Evolutionary conservation across 805 yeast species (phyloP), one percentile per base, ranked within the genome.

Genomic region (Metschnikowia peoriensis): DNA sequence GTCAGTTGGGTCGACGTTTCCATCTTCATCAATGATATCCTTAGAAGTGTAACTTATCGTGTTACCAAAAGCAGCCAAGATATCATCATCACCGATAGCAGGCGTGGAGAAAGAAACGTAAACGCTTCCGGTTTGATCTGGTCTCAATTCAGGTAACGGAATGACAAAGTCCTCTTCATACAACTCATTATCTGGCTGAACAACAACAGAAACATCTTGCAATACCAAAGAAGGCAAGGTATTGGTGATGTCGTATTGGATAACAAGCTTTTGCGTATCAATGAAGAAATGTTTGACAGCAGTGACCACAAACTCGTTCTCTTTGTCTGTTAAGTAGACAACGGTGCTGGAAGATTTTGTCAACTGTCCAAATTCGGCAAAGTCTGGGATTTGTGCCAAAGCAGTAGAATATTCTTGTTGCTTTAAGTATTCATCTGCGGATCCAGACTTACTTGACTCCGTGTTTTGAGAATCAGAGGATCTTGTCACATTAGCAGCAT

Each of bases 261-360:
- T 71, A 34, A 85, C 83, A 56, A 93, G 82, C 63, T 86, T 75
- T 62, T 88, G 85, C 14, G 81, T 75, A 55, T 82, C 83, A 44
- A 72, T 61, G 70, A 88, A 94, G 51, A 92, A 72, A 67, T 92
- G 98, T 70, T 89, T 92, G 51, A 89, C 77, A 37, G 87, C 92
- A 48, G 79, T 80, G 54, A 94, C 96, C 42, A 90, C 92, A 68
- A 91, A 90, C 72, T 94, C 99, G 55, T 96, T 90, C 68, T 92
- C 98, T 54, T 81, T 78, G 68, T 94, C 99, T 22, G 98, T 92
- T 63, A 93, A 81, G 59, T 86, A 83, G 51, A 82, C 75, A 41
- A 74, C 73, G 37, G 76, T 69, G 38, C 72, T 66, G 1, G 96
- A 84, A 8, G 92, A 81, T 71, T 87, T 90, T 55, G 91, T 75